Evolutionary conservation across 1,284 basidiomycete species (phyloP).

Genomic region (Papiliotrema laurentii): DNA sequence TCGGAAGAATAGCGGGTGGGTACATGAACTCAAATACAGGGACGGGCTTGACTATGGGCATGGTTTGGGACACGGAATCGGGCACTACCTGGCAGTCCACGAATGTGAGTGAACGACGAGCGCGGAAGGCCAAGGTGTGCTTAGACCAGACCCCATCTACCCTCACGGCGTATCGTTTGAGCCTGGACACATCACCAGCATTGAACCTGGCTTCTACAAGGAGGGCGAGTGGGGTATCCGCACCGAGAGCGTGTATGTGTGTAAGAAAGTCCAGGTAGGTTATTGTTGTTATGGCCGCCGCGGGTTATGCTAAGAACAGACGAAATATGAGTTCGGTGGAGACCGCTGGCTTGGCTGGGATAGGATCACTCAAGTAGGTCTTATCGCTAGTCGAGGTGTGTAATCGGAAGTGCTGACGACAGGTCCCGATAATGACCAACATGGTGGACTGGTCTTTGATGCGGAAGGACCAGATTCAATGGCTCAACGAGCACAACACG

Average conservation of each 20-base stretch:
- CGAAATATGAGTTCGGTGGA: constrained; percentile 10
- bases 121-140: constrained; percentile 58
- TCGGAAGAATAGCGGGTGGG: background rate
- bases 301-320: too few relatives aligned
- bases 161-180: constrained; percentile 56
- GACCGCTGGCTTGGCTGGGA: constrained; percentile 79
- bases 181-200: constrained; percentile 82
- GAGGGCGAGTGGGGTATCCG: constrained; percentile 82
- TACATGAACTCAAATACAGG: constrained; percentile 11
- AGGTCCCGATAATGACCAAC: constrained; percentile 85
- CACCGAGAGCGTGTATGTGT: constrained; percentile 76
- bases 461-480: constrained; percentile 76
- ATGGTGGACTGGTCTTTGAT: constrained; percentile 83
- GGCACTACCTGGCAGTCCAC: constrained; percentile 37
- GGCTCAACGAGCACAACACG: constrained; percentile 90
- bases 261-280: constrained; percentile 63
- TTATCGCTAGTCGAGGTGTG: constrained; percentile 1
- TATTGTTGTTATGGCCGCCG: background rate
- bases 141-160: constrained; percentile 20
- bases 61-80: constrained; percentile 45
- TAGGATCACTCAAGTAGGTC: constrained; percentile 62
- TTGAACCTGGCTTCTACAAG: constrained; percentile 60
- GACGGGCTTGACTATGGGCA: constrained; percentile 72
- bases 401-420: constrained; percentile 1
- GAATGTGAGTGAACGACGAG: constrained; percentile 31